These are phyloP conservation scores for Theobroma cacao DNA, from an alignment of 345 rosid genomes.

Conservation along the genomic window DNA sequence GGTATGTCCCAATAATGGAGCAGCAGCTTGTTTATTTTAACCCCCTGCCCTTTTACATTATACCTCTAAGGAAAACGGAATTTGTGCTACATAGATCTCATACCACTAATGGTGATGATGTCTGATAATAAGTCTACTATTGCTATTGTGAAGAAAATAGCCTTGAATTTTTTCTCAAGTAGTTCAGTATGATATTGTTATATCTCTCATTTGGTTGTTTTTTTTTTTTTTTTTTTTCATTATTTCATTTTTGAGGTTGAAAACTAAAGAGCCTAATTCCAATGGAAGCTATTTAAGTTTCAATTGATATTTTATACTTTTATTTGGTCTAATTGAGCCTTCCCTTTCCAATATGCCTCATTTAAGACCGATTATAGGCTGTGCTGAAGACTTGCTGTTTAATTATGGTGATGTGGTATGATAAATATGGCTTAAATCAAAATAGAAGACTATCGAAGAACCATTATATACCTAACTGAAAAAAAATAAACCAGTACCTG, in stretches of 20 bases:
- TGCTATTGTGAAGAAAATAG: not conserved
- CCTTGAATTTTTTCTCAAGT: slow-evolving; percentile 5
- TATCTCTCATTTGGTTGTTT: not conserved
- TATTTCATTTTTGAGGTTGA: too few relatives aligned
- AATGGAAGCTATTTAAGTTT: not conserved
- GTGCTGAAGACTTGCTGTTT: not conserved
- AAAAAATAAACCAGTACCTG: not conserved
- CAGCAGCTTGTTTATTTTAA: not conserved
- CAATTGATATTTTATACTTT: not conserved
- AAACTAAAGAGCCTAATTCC: not conserved
- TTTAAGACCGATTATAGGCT: not conserved
- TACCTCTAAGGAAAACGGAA: not conserved
- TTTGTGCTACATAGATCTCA: not conserved
- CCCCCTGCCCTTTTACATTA: not conserved
- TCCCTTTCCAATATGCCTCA: not conserved
- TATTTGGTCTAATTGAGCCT: not conserved
- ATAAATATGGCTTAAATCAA: slow-evolving; percentile 2
- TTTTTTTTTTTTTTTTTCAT: not conserved
- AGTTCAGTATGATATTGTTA: not conserved
- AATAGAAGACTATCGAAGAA: not conserved
- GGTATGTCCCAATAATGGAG: slow-evolving; percentile 44
- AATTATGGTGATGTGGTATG: not conserved
- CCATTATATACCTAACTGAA: not conserved
- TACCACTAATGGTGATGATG: not conserved
- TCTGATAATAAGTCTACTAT: not conserved